Evolutionary conservation across 352 stramenopile genomes (phyloP), one percentile per base, ranked within the genome.

Genomic region (Globisporangium cystogenes): DNA sequence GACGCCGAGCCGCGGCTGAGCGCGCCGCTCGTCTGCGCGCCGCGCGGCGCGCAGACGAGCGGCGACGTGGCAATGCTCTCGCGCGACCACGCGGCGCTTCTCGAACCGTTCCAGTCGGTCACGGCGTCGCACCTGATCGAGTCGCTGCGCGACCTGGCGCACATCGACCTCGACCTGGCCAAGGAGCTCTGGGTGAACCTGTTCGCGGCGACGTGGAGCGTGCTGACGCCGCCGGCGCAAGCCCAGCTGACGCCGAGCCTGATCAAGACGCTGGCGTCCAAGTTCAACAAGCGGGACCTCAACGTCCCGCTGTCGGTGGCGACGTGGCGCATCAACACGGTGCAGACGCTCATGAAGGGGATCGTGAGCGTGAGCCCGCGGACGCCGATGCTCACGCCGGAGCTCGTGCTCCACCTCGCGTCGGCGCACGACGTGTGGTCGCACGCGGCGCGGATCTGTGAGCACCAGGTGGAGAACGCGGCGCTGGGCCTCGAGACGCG

Each of bases 281-380:
- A 91, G 57, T 95, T 93, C 67, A 90, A 94, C 59, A 89, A 91
- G 41, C 82, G 85, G 20, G 82, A 96, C 47, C 60, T 96, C 0
- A 83, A 88, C 37, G 67, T 93, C 21, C 86, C 84, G 36, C 57
- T 90, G 2, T 66, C 64, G 14, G 59, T 58, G 14, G 68, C 67
- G 3, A 74, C 76, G 33, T 66, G 76, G 7, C 76, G 84, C 10
- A 87, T 82, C 3, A 96, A 96, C 57, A 77, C 87, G 3, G 82
- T 95, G 36, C 85, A 95, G 67, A 92, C 83, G 40, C 54, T 96
- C 27, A 72, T 96, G 65, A 74, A 83, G 45, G 78, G 75, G 14
- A 83, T 94, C 20, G 74, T 93, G 20, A 70, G 60, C 7, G 75
- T 74, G n/a, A 68, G 67, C 18, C 67, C 75, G 1, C 71, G 51